phyloP scores from a whole-genome alignment of 2,329 filamentous ascomycete genomes.

The Claviceps fusiformis region DNA sequence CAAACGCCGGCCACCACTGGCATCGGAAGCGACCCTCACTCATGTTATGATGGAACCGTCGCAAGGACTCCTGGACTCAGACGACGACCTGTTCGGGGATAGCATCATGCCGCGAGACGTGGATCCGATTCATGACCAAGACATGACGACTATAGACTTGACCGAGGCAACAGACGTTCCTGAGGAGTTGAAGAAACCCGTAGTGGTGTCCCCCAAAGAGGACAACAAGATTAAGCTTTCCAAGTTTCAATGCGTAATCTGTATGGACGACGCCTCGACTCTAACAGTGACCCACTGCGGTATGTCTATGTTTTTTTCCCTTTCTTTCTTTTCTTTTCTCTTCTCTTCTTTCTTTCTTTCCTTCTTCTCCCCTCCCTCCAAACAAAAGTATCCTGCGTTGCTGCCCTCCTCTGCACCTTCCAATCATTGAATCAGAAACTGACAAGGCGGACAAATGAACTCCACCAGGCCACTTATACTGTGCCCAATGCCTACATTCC shows the following conservation, averaged over 20 bases:
- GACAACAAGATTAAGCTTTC: constrained; percentile 39
- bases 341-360: background rate
- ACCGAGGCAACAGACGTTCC: constrained; percentile 30
- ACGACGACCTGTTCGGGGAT: constrained; percentile 18
- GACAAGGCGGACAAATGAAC: background rate
- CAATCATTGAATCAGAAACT: background rate
- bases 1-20: constrained; percentile 16
- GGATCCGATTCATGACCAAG: constrained; percentile 6
- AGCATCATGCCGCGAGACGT: constrained; percentile 3
- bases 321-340: background rate
- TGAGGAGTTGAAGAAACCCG: constrained; percentile 26
- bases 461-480: constrained; percentile 44
- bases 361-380: no score
- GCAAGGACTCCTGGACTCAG: background rate
- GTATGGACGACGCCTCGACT: constrained; percentile 46
- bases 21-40: background rate
- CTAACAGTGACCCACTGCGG: constrained; percentile 54
- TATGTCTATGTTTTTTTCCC: constrained; percentile 24
- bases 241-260: constrained; percentile 52
- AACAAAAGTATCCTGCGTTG: no score
- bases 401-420: background rate
- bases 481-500: constrained; percentile 46
- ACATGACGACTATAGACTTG: constrained; percentile 21
- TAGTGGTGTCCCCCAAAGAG: constrained; percentile 17
- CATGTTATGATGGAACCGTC: background rate